Conservation (phyloP, 495 filamentous ascomycete species). For the Xylaria acuta region DNA sequence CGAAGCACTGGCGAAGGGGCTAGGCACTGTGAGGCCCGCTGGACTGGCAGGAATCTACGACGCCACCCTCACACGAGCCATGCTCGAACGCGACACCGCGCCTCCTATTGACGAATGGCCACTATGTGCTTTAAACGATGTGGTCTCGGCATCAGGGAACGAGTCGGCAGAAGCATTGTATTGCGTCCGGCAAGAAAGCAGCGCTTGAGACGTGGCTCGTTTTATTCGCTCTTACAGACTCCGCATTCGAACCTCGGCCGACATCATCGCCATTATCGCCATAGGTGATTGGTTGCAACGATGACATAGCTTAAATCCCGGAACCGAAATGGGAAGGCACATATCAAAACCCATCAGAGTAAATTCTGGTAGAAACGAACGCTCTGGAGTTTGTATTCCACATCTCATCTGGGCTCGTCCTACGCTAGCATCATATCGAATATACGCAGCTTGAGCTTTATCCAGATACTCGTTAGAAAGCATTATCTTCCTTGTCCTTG, state of each 20-base stretch:
- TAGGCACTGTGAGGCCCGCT: neutral
- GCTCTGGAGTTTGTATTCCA: neutral
- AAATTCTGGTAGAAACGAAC: neutral
- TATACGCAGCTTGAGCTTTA: neutral
- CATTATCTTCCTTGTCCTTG: neutral
- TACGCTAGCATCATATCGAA: too few species aligned
- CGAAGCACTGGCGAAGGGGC: constrained; percentile 10
- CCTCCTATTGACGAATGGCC: neutral
- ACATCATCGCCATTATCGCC: neutral
- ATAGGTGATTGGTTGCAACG: neutral
- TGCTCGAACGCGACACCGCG: neutral
- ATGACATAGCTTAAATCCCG: neutral
- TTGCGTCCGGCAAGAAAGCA: neutral
- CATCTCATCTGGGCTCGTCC: neutral
- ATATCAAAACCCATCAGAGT: neutral
- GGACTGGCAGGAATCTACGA: constrained; percentile 4
- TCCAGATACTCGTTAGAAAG: neutral
- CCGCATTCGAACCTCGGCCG: neutral
- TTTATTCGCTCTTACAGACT: neutral
- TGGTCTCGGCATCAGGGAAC: neutral
- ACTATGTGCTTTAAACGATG: neutral
- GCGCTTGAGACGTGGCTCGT: neutral
- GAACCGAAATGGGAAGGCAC: neutral
- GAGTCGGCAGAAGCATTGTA: neutral
- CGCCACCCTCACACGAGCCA: neutral